Evolutionary conservation across 768 basidiomycete genomes (phyloP), one percentile per base, ranked within the genome.

Genomic region (Lepiota brunneoincarnata): DNA sequence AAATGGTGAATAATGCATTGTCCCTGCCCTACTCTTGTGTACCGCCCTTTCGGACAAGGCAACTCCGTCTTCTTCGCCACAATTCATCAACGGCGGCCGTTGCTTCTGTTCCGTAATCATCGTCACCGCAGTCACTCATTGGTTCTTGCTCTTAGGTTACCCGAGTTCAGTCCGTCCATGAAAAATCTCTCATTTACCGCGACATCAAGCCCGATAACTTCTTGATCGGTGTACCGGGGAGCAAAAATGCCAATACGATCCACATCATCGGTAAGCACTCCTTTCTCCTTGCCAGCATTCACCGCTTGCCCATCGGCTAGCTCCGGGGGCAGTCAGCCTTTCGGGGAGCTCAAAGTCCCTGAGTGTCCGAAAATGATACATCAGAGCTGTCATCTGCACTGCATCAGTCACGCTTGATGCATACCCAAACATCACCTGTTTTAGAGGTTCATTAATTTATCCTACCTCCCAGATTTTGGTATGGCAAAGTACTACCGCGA

Each of bases 161-260:
- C 43, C 92, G 96, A 55, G 93, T 98, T 3, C 96, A 99, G 72
- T 87, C 93, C 10, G 91, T 99, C 58, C 96, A 99, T 71, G 96
- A 98, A 69, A 98, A 98, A 77, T 97, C 93, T 57, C 80, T 98
- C 65, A 98, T 98, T 64, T 98, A 96, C 72, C 89, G 96, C 60
- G 97, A 98, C 69, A 98, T 99, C 78, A 98, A 98, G 67, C 96
- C 96, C 34, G 96, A 99, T 73, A 98, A 98, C 74, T 99, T 99
- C 73, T 78, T 99, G 59, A 92, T 99, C 68, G 97, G 96, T 55
- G 91, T 95, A 11, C 88, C 94, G 18, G 83, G 83, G 17, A 94
- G 89, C 31, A 97, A 94, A 76, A 91, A 78, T 38, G 93, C 94
- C 43, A 95, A 96, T 67, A 77, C 80, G 6, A 83, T 93, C 59